phyloP scores from a whole-genome alignment of 306 rosid species.

The Acacia confusa region DNA sequence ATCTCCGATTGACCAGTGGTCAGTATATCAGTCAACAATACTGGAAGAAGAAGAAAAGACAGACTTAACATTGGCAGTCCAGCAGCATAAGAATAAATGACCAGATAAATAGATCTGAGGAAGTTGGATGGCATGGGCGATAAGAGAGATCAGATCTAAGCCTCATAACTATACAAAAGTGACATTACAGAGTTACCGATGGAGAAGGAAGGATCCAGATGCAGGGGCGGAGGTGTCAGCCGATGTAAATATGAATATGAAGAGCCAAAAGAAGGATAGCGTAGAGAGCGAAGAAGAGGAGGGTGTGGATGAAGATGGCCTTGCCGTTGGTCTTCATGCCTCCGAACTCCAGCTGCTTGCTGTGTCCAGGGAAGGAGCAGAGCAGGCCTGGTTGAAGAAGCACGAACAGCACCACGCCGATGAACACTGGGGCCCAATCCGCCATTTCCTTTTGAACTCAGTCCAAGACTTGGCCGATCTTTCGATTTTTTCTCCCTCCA shows the following conservation, averaged over 20 bases:
- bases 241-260: slow-evolving; percentile 81
- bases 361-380: slow-evolving; percentile 75
- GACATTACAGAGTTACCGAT: neutral
- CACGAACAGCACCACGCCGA: slow-evolving; percentile 86
- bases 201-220: slow-evolving; percentile 1
- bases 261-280: slow-evolving; percentile 70
- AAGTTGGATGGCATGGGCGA: no score
- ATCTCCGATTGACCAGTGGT: neutral
- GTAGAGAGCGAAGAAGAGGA: slow-evolving; percentile 77
- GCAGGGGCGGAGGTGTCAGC: slow-evolving; percentile 39
- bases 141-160: neutral
- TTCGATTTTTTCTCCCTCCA: neutral
- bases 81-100: neutral
- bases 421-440: slow-evolving; percentile 97
- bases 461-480: neutral
- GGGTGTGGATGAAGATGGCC: slow-evolving; percentile 82
- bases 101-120: neutral
- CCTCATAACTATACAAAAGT: neutral
- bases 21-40: neutral
- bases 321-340: slow-evolving; percentile 92
- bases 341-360: slow-evolving; percentile 70
- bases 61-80: neutral
- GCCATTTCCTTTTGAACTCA: slow-evolving; percentile 45
- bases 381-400: slow-evolving; percentile 88
- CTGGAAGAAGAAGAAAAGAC: neutral